Percentiles rank a stretch among this genome's conserved stretches.
These are phyloP conservation scores for Saussurea involucrata DNA, from an alignment of 129 eudicot species.

Conservation along the genomic window DNA sequence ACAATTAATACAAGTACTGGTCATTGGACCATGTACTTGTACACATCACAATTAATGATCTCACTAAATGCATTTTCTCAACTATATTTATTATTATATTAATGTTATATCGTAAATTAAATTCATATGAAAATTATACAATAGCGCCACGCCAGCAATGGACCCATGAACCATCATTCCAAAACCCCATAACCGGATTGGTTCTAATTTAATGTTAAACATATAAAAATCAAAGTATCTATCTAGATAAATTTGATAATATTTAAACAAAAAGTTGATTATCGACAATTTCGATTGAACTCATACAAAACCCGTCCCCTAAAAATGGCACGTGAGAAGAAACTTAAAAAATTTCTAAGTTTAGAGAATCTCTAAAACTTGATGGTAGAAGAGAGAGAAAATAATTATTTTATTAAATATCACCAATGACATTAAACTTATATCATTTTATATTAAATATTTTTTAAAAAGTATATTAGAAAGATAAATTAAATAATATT, in stretches of 20 bases:
- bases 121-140: background rate
- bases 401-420: too few species aligned
- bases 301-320: background rate
- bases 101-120: background rate
- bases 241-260: too few species aligned
- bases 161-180: constrained; percentile 13
- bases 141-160: constrained; percentile 19
- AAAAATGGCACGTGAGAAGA: too few species aligned
- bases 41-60: constrained; percentile 29
- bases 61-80: constrained; percentile 31
- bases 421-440: too few species aligned
- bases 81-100: constrained; percentile 6
- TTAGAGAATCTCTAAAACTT: too few species aligned
- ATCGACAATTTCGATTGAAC: background rate
- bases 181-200: constrained; percentile 16
- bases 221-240: background rate
- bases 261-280: background rate
- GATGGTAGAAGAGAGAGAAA: too few species aligned
- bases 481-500: too few species aligned
- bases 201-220: background rate
- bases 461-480: too few species aligned
- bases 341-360: too few species aligned
- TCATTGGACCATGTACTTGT: constrained; percentile 32
- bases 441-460: too few species aligned
- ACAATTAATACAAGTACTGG: constrained; percentile 8